These are phyloP conservation scores for Myriosclerotinia curreyana DNA, from an alignment of 2,329 filamentous ascomycete species.

Conservation along the genomic window DNA sequence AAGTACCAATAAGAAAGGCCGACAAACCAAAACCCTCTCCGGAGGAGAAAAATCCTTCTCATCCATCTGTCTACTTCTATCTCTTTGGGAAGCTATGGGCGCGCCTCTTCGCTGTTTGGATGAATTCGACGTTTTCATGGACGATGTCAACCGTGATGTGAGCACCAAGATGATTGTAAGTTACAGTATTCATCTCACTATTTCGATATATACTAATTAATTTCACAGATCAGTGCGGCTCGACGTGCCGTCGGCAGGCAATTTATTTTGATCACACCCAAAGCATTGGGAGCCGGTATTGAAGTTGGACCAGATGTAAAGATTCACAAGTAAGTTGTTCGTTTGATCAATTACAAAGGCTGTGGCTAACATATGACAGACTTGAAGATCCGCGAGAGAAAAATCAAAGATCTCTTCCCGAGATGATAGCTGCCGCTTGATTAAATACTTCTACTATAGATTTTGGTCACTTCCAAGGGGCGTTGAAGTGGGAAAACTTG, in stretches of 20 bases:
- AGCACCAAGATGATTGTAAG: slow-evolving; percentile 90
- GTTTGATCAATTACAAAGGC: background rate
- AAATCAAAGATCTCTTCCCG: slow-evolving; percentile 37
- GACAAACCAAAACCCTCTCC: slow-evolving; percentile 87
- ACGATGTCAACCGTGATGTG: slow-evolving; percentile 88
- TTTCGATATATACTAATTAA: background rate
- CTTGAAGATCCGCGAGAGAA: slow-evolving; percentile 12
- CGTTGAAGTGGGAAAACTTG: background rate
- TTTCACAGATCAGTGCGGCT: slow-evolving; percentile 70
- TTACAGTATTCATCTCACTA: slow-evolving; percentile 27
- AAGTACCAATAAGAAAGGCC: slow-evolving; percentile 63
- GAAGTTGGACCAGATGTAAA: slow-evolving; percentile 66
- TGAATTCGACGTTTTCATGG: slow-evolving; percentile 99
- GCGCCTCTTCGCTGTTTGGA: slow-evolving; percentile 92
- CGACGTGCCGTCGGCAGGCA: slow-evolving; percentile 84
- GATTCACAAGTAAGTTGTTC: slow-evolving; percentile 61
- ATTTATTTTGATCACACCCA: slow-evolving; percentile 95
- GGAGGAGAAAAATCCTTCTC: slow-evolving; percentile 98
- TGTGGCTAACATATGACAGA: slow-evolving; percentile 16
- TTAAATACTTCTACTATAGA: background rate
- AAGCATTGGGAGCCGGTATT: slow-evolving; percentile 65
- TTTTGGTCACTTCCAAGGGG: background rate
- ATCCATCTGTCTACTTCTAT: slow-evolving; percentile 86
- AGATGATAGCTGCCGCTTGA: slow-evolving; percentile 28
- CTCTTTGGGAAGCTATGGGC: slow-evolving; percentile 98